Percentiles rank a stretch among this genome's conserved stretches.
These are phyloP conservation scores for Fomitopsis palustris DNA, from an alignment of 1,284 basidiomycete genomes.

Conservation along the genomic window DNA sequence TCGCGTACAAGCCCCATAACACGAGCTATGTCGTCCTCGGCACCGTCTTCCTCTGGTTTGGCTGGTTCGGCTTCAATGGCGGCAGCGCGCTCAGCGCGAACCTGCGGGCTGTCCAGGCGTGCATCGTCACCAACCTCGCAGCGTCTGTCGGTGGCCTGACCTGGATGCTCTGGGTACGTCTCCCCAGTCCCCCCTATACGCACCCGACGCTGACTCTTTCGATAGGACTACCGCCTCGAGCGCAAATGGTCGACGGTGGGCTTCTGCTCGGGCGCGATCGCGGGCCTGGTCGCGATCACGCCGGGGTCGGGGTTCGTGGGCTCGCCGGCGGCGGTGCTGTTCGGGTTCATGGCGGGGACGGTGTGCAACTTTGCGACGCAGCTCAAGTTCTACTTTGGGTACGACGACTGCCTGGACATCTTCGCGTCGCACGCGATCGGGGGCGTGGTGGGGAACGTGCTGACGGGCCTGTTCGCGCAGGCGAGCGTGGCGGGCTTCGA, in stretches of 20 bases:
- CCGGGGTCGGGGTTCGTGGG: slow-evolving; percentile 91
- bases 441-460: slow-evolving; percentile 81
- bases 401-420: slow-evolving; percentile 84
- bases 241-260: slow-evolving; percentile 92
- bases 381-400: slow-evolving; percentile 78
- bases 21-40: slow-evolving; percentile 89
- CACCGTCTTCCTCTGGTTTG: slow-evolving; percentile 95
- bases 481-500: slow-evolving; percentile 82
- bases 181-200: slow-evolving; percentile 21
- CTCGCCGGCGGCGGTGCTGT: slow-evolving; percentile 78
- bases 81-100: slow-evolving; percentile 85
- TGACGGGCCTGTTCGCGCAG: slow-evolving; percentile 90
- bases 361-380: slow-evolving; percentile 94
- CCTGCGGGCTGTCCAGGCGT: slow-evolving; percentile 84
- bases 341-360: slow-evolving; percentile 83
- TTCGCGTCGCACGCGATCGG: slow-evolving; percentile 91
- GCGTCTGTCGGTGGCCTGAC: slow-evolving; percentile 86
- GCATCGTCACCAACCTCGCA: slow-evolving; percentile 90
- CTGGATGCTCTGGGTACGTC: slow-evolving; percentile 83
- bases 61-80: slow-evolving; percentile 96
- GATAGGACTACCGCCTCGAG: slow-evolving; percentile 86
- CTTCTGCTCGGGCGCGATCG: slow-evolving; percentile 94
- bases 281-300: slow-evolving; percentile 89
- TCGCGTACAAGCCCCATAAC: slow-evolving; percentile 88
- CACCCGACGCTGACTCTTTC: background rate